A percentile compares a stretch with the other conserved stretches of the same genome.
These are phyloP conservation scores for Escovopsis sp. DNA, from an alignment of 2,329 filamentous ascomycete genomes.

Conservation along the genomic window DNA sequence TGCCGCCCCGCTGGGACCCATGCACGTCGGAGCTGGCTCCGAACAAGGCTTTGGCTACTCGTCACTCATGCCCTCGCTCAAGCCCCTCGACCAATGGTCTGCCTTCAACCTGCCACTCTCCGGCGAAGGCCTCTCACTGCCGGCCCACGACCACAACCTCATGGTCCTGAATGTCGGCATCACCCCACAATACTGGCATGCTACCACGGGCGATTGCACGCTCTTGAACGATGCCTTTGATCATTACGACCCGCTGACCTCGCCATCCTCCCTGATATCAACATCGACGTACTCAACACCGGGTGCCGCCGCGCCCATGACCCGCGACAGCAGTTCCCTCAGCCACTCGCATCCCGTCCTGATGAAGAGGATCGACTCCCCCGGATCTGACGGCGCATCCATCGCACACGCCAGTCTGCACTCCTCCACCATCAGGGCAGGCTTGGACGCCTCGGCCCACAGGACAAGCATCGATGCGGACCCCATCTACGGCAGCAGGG, in stretches of 20 bases:
- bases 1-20: no score
- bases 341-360: slow-evolving; percentile 17
- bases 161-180: no score
- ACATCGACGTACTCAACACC: slow-evolving; percentile 24
- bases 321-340: slow-evolving; percentile 27
- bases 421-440: slow-evolving; percentile 7
- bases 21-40: no score
- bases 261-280: slow-evolving; percentile 13
- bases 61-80: no score
- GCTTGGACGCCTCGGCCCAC: slow-evolving; percentile 8
- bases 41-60: no score
- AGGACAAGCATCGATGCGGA: slow-evolving; percentile 17
- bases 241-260: neutral
- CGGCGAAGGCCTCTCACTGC: no score
- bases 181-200: no score
- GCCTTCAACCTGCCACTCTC: no score
- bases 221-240: no score
- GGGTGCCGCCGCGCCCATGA: slow-evolving; percentile 25
- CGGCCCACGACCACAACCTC: no score
- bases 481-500: slow-evolving; percentile 11
- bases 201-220: no score
- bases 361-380: slow-evolving; percentile 25
- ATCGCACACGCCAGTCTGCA: slow-evolving; percentile 11
- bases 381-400: slow-evolving; percentile 17
- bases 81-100: no score